Conservation (phyloP, 352 stramenopile species). For the Phytopythium chamaehyphon region DNA sequence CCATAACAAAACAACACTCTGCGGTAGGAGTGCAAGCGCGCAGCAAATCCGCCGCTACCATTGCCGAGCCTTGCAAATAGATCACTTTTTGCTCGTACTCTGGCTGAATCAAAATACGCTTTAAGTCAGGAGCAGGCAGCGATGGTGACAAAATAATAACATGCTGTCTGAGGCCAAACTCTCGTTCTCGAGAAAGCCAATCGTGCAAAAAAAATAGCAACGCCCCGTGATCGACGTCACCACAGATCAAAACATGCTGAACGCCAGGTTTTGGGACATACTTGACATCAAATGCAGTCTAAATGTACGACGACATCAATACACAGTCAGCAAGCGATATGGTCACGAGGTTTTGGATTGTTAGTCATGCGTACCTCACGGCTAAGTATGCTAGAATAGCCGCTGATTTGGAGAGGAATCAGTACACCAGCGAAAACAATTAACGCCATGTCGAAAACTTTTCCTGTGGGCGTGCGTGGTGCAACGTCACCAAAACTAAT, state of each 20-base stretch:
- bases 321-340: too few relatives aligned
- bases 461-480: slow-evolving; percentile 56
- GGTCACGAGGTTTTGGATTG: too few relatives aligned
- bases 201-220: slow-evolving; percentile 79
- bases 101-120: slow-evolving; percentile 57
- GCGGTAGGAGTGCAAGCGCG: slow-evolving; percentile 45
- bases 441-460: slow-evolving; percentile 60
- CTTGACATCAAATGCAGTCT: slow-evolving; percentile 81
- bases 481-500: slow-evolving; percentile 71
- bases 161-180: slow-evolving; percentile 46
- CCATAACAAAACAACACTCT: slow-evolving; percentile 70
- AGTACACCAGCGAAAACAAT: slow-evolving; percentile 69
- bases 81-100: slow-evolving; percentile 74
- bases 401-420: slow-evolving; percentile 66
- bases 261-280: slow-evolving; percentile 57
- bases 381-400: slow-evolving; percentile 64
- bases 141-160: slow-evolving; percentile 69
- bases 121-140: slow-evolving; percentile 51
- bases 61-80: slow-evolving; percentile 74
- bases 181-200: slow-evolving; percentile 66
- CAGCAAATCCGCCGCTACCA: slow-evolving; percentile 66
- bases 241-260: slow-evolving; percentile 75
- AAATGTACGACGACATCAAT: background rate
- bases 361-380: slow-evolving; percentile 36
- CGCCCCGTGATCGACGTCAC: slow-evolving; percentile 64